These are phyloP conservation scores for Cercophora samala DNA, from an alignment of 495 filamentous ascomycete genomes.

Conservation along the genomic window DNA sequence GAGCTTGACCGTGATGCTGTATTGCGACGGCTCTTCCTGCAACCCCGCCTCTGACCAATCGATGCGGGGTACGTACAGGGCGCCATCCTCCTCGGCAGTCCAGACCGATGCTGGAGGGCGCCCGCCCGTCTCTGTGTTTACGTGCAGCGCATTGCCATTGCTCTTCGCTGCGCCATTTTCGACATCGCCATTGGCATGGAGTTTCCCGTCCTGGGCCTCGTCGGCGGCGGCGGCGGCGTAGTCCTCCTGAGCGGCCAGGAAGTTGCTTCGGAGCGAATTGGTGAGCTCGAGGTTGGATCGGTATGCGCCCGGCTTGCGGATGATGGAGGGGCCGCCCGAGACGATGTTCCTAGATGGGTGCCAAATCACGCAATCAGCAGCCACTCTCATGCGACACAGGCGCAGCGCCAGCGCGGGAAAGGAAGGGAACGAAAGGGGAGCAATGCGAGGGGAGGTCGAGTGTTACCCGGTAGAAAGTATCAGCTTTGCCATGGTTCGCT, in stretches of 20 bases:
- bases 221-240: slow-evolving; percentile 42
- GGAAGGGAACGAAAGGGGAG: slow-evolving; percentile 5
- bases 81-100: slow-evolving; percentile 59
- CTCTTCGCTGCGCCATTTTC: slow-evolving; percentile 30
- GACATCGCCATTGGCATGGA: slow-evolving; percentile 48
- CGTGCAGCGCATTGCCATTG: slow-evolving; percentile 34
- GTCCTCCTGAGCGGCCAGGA: slow-evolving; percentile 66
- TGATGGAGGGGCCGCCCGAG: slow-evolving; percentile 70
- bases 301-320: slow-evolving; percentile 66
- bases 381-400: not conserved
- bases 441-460: slow-evolving; percentile 12
- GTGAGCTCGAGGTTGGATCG: slow-evolving; percentile 87
- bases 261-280: slow-evolving; percentile 78
- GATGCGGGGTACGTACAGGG: slow-evolving; percentile 72
- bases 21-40: slow-evolving; percentile 71
- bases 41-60: slow-evolving; percentile 68
- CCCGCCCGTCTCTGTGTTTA: slow-evolving; percentile 8
- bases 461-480: slow-evolving; percentile 81
- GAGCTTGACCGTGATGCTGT: slow-evolving; percentile 91
- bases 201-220: slow-evolving; percentile 39
- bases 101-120: slow-evolving; percentile 49
- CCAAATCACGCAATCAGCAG: slow-evolving; percentile 27
- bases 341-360: slow-evolving; percentile 70
- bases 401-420: slow-evolving; percentile 13
- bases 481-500: slow-evolving; percentile 62